Conservation (phyloP, 1,284 basidiomycete species). For the Ceratobasidium sp. region DNA sequence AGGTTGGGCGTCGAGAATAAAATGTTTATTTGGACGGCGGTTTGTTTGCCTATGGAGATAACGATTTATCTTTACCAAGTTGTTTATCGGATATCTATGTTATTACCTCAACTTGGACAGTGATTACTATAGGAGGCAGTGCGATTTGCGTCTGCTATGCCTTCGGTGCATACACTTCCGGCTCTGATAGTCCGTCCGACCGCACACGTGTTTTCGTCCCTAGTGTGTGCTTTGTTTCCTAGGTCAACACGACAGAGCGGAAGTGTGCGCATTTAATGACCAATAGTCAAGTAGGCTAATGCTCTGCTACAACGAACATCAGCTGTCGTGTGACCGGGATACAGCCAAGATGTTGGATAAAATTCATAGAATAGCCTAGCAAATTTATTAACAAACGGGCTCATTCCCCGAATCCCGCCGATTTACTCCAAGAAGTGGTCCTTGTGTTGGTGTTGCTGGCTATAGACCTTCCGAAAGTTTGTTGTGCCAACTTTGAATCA, state of each 20-base stretch:
- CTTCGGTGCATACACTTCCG: constrained; percentile 26
- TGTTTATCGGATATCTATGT: background rate
- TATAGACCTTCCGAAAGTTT: background rate
- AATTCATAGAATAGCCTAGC: too few relatives aligned
- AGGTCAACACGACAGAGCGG: background rate
- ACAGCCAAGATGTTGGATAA: too few relatives aligned
- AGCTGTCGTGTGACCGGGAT: too few relatives aligned
- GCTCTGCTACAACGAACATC: too few relatives aligned
- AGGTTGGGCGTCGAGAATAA: background rate
- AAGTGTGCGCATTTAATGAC: too few relatives aligned
- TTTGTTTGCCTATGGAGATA: background rate
- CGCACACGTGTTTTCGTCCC: background rate
- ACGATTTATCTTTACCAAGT: background rate
- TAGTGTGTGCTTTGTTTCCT: constrained; percentile 13
- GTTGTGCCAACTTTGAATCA: background rate
- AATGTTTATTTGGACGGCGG: background rate
- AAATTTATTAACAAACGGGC: too few relatives aligned
- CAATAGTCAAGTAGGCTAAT: too few relatives aligned
- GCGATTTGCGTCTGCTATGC: background rate
- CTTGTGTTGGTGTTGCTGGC: too few relatives aligned
- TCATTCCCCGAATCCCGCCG: too few relatives aligned
- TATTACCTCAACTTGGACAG: background rate
- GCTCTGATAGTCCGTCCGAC: constrained; percentile 15
- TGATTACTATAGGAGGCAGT: background rate
- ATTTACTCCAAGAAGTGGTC: too few relatives aligned